phyloP scores from a whole-genome alignment of 352 stramenopile species.

The Pythium monospermum region DNA sequence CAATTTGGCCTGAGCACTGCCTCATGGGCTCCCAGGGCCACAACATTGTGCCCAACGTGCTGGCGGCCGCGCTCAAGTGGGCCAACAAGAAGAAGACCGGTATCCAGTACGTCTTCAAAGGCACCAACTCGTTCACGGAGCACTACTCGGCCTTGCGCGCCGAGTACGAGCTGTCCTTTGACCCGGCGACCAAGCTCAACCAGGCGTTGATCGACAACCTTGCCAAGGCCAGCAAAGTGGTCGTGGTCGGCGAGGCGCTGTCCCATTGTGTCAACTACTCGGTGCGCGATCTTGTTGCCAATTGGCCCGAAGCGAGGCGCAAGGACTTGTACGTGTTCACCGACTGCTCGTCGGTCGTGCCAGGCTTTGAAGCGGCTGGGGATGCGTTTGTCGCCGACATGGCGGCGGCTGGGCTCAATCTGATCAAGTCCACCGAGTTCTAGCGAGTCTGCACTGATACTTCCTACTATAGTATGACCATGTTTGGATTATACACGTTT shows the following conservation, averaged over 20 bases:
- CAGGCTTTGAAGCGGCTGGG: constrained; percentile 42
- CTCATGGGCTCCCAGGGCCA: constrained; percentile 90
- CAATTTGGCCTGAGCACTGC: constrained; percentile 98
- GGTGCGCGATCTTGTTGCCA: constrained; percentile 84
- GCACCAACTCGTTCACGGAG: constrained; percentile 94
- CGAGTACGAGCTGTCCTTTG: constrained; percentile 87
- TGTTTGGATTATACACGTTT: too few species aligned
- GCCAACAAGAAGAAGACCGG: constrained; percentile 40
- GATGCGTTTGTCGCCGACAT: constrained; percentile 10
- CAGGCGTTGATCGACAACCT: constrained; percentile 77
- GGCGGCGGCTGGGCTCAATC: constrained; percentile 4
- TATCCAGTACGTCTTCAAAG: constrained; percentile 91
- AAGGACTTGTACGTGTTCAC: constrained; percentile 68
- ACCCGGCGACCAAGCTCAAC: constrained; percentile 82
- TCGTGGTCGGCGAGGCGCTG: constrained; percentile 92
- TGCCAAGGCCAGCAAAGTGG: constrained; percentile 63
- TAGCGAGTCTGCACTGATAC: too few species aligned
- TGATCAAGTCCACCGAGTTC: constrained; percentile 12
- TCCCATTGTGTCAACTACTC: constrained; percentile 97
- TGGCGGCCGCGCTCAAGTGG: constrained; percentile 84
- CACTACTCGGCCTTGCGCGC: constrained; percentile 94
- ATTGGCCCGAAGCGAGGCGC: constrained; percentile 65
- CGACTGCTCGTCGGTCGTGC: constrained; percentile 59
- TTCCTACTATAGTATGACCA: too few species aligned
- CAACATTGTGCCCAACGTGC: constrained; percentile 81